Base-by-base conservation (phyloP, 768 basidiomycete species). In the Naematelia aurantialba region DNA sequence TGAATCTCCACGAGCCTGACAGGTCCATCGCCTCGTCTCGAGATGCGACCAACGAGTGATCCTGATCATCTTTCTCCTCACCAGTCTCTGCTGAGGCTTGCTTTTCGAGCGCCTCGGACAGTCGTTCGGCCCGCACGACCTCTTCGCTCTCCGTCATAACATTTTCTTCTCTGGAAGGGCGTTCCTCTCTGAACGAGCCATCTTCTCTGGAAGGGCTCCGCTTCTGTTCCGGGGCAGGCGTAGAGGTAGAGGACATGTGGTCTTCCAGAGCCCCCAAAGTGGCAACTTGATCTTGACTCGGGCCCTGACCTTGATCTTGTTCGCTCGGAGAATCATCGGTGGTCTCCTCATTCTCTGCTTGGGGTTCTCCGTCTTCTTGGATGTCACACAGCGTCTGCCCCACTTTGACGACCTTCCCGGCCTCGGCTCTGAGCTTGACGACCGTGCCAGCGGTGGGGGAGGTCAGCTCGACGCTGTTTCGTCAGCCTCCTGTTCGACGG, bases 391-490 rank as follows among this genome's bases (percentile, higher is more conserved):
- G 25, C 1, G 58, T 58, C 46, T 71, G 63, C 1, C 72, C 72
- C 5, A 74, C 72, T 55, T 66, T 64, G 29, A 68, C 58, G 12
- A 57, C 63, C 25, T 65, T 53, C 5, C 72, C 72, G 1, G 25
- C 57, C 10, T 54, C 57, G 17, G 51, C 51, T 12, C 61, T 60
- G 24, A 74, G 51, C 5, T 57, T 24, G 17, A 52, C 47, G 10
- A 74, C 57, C 4, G 42, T 61, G 8, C 72, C 72, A 4, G 64
- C 27, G 5, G 64, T 54, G 12, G 67, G 72, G 4, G 67, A 64
- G 17, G 69, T 74, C 5, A 74, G 49, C 45, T 74, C 72, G 27
- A 68, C 72, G 2, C 72, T 74, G 42, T n/a, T n/a, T n/a, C n/a
- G n/a, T n/a, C n/a, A n/a, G n/a, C n/a, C n/a, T n/a, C n/a, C n/a